Percentiles rank a stretch among this genome's conserved stretches.
Evolutionary conservation across 2,329 filamentous ascomycete genomes (phyloP).

Genomic region (Fusarium brevicatenulatum): DNA sequence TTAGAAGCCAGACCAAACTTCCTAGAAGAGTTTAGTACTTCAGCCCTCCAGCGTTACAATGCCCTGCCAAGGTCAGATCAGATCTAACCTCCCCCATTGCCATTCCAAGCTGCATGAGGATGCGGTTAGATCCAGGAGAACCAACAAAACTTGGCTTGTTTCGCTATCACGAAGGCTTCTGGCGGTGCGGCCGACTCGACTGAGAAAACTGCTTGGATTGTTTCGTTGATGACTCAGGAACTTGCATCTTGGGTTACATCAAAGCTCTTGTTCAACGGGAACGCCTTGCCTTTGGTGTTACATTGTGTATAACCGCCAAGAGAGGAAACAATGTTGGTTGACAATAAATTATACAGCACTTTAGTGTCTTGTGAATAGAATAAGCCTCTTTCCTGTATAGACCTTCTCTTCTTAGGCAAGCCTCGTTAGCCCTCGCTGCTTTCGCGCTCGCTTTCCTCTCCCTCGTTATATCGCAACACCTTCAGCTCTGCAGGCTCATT

Average conservation of each 20-base stretch:
- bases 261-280: not conserved
- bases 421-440: not conserved
- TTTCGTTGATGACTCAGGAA: not conserved
- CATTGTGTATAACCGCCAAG: not conserved
- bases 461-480: not conserved
- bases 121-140: not conserved
- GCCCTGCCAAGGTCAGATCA: not conserved
- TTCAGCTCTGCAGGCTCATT: not conserved
- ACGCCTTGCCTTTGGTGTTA: not conserved
- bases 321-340: not conserved
- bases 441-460: not conserved
- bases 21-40: slow-evolving; percentile 23
- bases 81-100: slow-evolving; percentile 9
- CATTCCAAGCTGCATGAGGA: not conserved
- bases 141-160: not conserved
- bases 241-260: slow-evolving; percentile 13
- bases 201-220: not conserved
- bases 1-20: slow-evolving; percentile 19
- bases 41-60: not conserved
- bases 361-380: not conserved
- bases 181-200: slow-evolving; percentile 11
- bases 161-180: not conserved
- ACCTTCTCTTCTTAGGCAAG: not conserved
- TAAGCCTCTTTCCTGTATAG: not conserved
- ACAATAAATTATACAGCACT: not conserved